Evolutionary conservation across 352 stramenopile genomes (phyloP).

Genomic region (Phytopythium aichiense): DNA sequence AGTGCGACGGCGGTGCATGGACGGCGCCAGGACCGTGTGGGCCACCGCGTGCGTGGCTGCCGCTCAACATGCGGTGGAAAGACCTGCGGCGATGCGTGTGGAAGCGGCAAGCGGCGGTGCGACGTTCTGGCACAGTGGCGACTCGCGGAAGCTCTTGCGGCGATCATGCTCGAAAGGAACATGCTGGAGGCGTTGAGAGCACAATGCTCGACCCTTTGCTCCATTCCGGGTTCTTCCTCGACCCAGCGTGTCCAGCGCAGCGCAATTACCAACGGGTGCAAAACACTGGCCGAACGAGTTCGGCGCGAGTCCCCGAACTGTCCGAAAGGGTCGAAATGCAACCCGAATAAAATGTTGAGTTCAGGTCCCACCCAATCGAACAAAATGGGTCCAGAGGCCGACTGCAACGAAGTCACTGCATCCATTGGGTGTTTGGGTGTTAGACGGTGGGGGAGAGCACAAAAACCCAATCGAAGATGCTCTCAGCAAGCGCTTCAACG

Average conservation of each 20-base stretch:
- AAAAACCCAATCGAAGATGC: too few species aligned
- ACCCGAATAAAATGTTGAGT: not conserved
- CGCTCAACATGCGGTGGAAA: not conserved
- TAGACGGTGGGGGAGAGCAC: too few species aligned
- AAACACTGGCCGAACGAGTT: not conserved
- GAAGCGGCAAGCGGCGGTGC: not conserved
- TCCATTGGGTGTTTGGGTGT: too few species aligned
- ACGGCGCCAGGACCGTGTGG: not conserved
- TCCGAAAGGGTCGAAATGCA: not conserved
- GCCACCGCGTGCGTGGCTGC: not conserved
- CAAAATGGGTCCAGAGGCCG: too few species aligned
- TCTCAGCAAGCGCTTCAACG: too few species aligned
- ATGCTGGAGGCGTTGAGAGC: not conserved
- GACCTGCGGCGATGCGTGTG: not conserved
- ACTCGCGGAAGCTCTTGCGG: not conserved
- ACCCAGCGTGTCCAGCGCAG: not conserved
- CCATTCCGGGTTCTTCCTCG: not conserved
- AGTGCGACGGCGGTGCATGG: not conserved
- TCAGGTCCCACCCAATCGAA: not conserved
- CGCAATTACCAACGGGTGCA: slow-evolving; percentile 1
- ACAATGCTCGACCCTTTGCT: not conserved
- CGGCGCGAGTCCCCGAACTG: not conserved
- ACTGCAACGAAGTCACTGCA: too few species aligned
- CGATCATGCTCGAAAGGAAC: not conserved
- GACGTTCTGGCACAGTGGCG: not conserved